These are phyloP conservation scores for Lipomyces chichibuensis DNA, from an alignment of 805 yeast genomes.

Conservation along the genomic window DNA sequence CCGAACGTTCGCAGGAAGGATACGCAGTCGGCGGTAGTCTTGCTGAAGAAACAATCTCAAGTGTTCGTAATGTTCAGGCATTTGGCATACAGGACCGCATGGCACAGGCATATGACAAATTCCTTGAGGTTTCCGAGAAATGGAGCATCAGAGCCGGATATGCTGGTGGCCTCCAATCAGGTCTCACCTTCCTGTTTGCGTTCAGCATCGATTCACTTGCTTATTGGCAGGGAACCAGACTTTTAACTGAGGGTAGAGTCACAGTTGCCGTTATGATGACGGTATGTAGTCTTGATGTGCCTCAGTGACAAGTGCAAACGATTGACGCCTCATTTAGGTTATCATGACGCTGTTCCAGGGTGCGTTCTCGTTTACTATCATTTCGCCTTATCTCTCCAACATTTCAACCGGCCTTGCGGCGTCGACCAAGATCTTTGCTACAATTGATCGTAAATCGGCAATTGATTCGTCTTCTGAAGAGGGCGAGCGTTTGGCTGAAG, in stretches of 20 bases:
- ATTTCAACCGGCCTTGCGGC: conserved; percentile 49
- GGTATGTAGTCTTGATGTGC: conserved; percentile 32
- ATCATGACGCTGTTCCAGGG: conserved; percentile 38
- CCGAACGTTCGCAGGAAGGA: conserved; percentile 30
- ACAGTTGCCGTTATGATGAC: conserved; percentile 45
- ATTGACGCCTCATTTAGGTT: conserved; percentile 1
- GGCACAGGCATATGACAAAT: conserved; percentile 42
- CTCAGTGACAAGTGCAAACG: background rate
- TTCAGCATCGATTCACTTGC: conserved; percentile 48
- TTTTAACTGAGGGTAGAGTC: conserved; percentile 43
- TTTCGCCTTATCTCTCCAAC: conserved; percentile 48
- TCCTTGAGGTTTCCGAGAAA: conserved; percentile 39
- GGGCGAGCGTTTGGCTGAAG: conserved; percentile 31
- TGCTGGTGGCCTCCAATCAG: conserved; percentile 45
- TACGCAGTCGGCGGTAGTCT: conserved; percentile 39
- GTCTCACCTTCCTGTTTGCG: conserved; percentile 45
- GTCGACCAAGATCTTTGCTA: conserved; percentile 48
- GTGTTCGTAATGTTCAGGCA: conserved; percentile 49
- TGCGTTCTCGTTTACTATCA: conserved; percentile 48
- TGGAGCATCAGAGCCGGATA: conserved; percentile 40
- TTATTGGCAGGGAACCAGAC: conserved; percentile 51
- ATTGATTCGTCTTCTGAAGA: conserved; percentile 44
- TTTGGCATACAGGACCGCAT: conserved; percentile 48
- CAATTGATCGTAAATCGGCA: conserved; percentile 50
- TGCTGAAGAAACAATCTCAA: conserved; percentile 50